Percentiles rank a stretch among this genome's conserved stretches.
phyloP scores from a whole-genome alignment of 1,139 yeast species.

The Debaryomycetaceae sp. region DNA sequence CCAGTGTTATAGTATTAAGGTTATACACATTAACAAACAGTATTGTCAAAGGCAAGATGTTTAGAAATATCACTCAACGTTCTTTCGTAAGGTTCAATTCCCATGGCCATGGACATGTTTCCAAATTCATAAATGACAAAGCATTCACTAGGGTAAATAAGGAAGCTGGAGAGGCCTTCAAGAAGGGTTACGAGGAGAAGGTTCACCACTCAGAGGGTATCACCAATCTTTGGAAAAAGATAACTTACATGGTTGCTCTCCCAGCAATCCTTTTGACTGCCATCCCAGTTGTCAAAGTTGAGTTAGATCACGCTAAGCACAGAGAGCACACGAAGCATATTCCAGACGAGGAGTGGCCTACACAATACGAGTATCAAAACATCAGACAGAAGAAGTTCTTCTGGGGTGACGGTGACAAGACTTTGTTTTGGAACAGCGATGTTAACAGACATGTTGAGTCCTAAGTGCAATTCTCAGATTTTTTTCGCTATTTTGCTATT shows the following conservation, averaged over 20 bases:
- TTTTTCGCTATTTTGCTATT: background rate
- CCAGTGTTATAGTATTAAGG: background rate
- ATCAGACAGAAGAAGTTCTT: slow-evolving; percentile 81
- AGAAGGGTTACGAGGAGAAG: slow-evolving; percentile 50
- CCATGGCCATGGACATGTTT: slow-evolving; percentile 38
- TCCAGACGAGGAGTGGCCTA: slow-evolving; percentile 89
- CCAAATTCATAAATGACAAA: slow-evolving; percentile 39
- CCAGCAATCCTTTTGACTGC: slow-evolving; percentile 80
- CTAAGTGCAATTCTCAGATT: background rate
- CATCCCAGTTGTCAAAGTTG: slow-evolving; percentile 75
- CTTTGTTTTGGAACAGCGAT: slow-evolving; percentile 92
- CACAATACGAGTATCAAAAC: slow-evolving; percentile 86
- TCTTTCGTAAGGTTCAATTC: slow-evolving; percentile 42
- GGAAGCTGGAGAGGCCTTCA: slow-evolving; percentile 43
- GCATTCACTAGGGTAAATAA: slow-evolving; percentile 38
- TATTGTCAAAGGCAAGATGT: slow-evolving; percentile 20
- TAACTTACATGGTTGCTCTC: slow-evolving; percentile 72
- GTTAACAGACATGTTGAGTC: slow-evolving; percentile 76
- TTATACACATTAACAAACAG: background rate
- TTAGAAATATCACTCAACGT: slow-evolving; percentile 36
- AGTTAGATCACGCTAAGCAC: slow-evolving; percentile 85
- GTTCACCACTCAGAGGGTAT: slow-evolving; percentile 76
- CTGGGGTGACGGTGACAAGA: slow-evolving; percentile 99
- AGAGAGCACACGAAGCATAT: slow-evolving; percentile 76
- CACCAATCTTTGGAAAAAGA: slow-evolving; percentile 78